These are phyloP conservation scores for Parastagonospora nodorum DNA, from an alignment of 2,329 filamentous ascomycete species.

Conservation along the genomic window DNA sequence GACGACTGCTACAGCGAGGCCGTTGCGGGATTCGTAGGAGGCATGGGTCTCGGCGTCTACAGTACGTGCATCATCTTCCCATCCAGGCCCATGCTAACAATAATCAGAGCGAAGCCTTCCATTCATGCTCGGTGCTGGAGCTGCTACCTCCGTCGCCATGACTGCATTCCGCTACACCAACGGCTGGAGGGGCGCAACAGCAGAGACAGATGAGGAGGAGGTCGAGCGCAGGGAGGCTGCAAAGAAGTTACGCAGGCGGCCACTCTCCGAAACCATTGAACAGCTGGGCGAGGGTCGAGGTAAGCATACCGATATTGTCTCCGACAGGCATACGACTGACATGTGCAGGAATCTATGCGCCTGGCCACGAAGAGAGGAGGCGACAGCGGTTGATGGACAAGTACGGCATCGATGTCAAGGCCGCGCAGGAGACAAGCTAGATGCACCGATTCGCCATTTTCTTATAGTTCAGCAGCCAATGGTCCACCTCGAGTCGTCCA, in stretches of 20 bases:
- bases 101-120: conserved; percentile 68
- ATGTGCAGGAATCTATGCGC: conserved; percentile 72
- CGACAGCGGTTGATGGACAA: conserved; percentile 80
- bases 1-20: conserved; percentile 78
- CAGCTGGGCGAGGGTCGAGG: conserved; percentile 87
- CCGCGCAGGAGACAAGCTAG: conserved; percentile 29
- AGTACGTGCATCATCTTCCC: conserved; percentile 58
- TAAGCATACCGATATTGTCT: conserved; percentile 48
- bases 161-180: conserved; percentile 72
- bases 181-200: conserved; percentile 60
- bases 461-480: conserved; percentile 26
- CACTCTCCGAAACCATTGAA: conserved; percentile 77
- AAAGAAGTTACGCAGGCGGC: conserved; percentile 74
- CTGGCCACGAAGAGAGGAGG: conserved; percentile 84
- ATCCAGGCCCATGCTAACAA: conserved; percentile 24
- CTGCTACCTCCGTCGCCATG: conserved; percentile 62
- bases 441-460: conserved; percentile 17
- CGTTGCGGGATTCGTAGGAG: conserved; percentile 77
- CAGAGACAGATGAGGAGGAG: conserved; percentile 68
- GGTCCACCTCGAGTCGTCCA: conserved; percentile 1
- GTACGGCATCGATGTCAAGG: conserved; percentile 79
- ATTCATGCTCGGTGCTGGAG: conserved; percentile 71
- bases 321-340: conserved; percentile 20
- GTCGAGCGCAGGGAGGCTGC: conserved; percentile 76
- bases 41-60: conserved; percentile 72